Conservation (phyloP, 129 eudicot species). For the Erigeron canadensis region DNA sequence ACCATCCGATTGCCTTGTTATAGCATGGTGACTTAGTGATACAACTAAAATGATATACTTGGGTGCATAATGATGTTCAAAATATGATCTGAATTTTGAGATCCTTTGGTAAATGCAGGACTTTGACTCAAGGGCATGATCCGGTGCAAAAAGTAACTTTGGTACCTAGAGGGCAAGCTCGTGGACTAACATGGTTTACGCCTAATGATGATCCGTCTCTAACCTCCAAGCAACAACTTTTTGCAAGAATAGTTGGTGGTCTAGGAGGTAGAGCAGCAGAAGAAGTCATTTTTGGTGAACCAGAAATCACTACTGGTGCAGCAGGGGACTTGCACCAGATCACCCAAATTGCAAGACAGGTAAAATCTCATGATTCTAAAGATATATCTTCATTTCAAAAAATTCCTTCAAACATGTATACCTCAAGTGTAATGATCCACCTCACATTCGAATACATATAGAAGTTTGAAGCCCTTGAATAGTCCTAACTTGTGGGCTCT, state of each 20-base stretch:
- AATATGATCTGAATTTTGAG: neutral
- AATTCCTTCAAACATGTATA: neutral
- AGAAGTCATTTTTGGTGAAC: conserved; percentile 67
- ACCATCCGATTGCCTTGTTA: neutral
- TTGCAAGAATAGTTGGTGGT: conserved; percentile 73
- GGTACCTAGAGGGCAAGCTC: conserved; percentile 71
- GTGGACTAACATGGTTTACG: conserved; percentile 73
- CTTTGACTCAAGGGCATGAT: conserved; percentile 64
- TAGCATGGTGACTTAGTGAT: neutral
- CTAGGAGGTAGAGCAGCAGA: conserved; percentile 81
- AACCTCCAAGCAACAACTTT: conserved; percentile 55
- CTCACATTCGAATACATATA: too few relatives aligned
- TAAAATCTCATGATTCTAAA: conserved; percentile 11
- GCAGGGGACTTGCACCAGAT: conserved; percentile 71
- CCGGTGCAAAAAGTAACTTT: conserved; percentile 69
- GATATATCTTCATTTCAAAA: neutral
- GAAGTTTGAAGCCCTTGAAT: too few relatives aligned
- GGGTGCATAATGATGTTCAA: neutral
- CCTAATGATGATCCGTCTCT: conserved; percentile 57
- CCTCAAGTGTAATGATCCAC: too few relatives aligned
- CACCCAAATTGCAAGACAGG: conserved; percentile 60
- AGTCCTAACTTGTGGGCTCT: too few relatives aligned
- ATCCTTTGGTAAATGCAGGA: conserved; percentile 35
- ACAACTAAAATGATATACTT: neutral
- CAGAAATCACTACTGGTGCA: conserved; percentile 80